phyloP scores from a whole-genome alignment of 495 filamentous ascomycete species.

The Glarea lozoyensis region DNA sequence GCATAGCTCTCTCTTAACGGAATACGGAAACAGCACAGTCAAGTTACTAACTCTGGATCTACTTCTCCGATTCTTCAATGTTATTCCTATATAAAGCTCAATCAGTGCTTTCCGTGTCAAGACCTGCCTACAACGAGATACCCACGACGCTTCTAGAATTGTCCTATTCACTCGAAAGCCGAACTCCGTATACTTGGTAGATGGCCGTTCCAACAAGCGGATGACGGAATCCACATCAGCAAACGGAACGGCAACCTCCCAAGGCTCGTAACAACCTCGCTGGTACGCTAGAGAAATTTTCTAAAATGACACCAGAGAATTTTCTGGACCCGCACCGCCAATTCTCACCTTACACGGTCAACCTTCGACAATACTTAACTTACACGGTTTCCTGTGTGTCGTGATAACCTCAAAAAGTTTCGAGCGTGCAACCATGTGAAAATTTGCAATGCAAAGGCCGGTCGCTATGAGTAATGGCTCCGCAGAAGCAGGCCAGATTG shows the following conservation, averaged over 20 bases:
- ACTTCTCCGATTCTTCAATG: too few relatives aligned
- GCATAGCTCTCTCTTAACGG: too few relatives aligned
- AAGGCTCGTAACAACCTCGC: not conserved
- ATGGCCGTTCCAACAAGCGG: not conserved
- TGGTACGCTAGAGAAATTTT: conserved; percentile 3
- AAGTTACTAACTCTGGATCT: too few relatives aligned
- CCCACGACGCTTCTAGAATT: not conserved
- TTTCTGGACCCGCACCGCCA: conserved; percentile 18
- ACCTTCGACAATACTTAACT: conserved; percentile 7
- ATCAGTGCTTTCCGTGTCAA: not conserved
- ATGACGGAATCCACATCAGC: not conserved
- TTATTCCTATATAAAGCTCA: too few relatives aligned
- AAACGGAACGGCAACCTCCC: not conserved
- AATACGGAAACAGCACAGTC: too few relatives aligned
- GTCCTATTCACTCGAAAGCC: not conserved
- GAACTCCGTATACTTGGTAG: not conserved
- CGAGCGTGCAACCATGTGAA: not conserved
- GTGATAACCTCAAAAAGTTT: not conserved
- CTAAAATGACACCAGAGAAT: conserved; percentile 7
- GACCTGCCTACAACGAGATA: not conserved
- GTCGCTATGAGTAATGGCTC: not conserved
- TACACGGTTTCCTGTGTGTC: not conserved
- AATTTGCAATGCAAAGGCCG: not conserved
- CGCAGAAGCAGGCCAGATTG: too few relatives aligned
- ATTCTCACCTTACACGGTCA: conserved; percentile 14